These are phyloP conservation scores for Ceratocystis destructans DNA, from an alignment of 2,329 filamentous ascomycete genomes.

Conservation along the genomic window DNA sequence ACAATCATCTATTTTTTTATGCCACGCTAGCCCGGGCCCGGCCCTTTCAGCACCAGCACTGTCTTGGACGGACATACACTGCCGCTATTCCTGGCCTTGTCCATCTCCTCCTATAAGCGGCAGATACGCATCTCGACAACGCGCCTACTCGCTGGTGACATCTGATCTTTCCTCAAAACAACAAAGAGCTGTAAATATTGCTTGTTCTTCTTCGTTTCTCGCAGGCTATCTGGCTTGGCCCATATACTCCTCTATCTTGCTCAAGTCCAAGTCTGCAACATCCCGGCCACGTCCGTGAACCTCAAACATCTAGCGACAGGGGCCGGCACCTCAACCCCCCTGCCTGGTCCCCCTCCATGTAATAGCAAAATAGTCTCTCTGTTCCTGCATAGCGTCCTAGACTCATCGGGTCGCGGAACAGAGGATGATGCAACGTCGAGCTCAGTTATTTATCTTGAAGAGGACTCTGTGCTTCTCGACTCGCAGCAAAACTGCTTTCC, in stretches of 20 bases:
- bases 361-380: not conserved
- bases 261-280: not conserved
- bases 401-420: not conserved
- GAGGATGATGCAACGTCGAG: conserved; percentile 1
- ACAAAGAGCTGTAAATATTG: no score
- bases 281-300: conserved; percentile 11
- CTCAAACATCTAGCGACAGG: conserved; percentile 12
- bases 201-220: not conserved
- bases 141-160: no score
- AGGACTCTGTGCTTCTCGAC: not conserved
- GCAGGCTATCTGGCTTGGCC: not conserved
- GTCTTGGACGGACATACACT: no score
- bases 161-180: no score
- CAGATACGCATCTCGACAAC: no score
- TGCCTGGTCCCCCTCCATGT: not conserved
- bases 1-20: no score
- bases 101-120: no score
- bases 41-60: no score
- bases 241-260: not conserved
- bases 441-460: not conserved
- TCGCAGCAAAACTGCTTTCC: not conserved
- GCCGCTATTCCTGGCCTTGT: no score
- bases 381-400: not conserved
- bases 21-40: no score
- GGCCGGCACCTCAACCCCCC: not conserved